Percentiles rank a stretch among this genome's conserved stretches.
Conservation (phyloP, 2,329 filamentous ascomycete genomes). For the Aureobasidium zeae region DNA sequence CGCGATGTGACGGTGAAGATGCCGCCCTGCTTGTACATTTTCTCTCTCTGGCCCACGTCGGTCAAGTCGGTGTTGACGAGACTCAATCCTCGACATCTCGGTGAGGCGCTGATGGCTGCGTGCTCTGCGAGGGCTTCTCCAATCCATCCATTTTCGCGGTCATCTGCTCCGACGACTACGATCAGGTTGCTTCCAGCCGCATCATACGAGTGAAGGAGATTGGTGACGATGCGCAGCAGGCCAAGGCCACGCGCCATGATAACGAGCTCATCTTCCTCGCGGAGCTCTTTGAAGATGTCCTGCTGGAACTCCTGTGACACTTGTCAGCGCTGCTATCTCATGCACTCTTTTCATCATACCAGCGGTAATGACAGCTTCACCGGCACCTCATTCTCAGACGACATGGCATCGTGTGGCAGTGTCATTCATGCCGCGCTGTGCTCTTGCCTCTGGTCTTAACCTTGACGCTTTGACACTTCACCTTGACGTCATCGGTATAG, state of each 20-base stretch:
- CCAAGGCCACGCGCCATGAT: slow-evolving; percentile 86
- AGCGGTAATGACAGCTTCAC: slow-evolving; percentile 75
- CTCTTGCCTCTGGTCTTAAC: neutral
- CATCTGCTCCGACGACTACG: slow-evolving; percentile 78
- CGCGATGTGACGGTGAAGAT: slow-evolving; percentile 94
- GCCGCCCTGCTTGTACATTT: slow-evolving; percentile 80
- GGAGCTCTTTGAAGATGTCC: slow-evolving; percentile 83
- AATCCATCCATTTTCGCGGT: slow-evolving; percentile 93
- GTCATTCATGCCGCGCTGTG: neutral
- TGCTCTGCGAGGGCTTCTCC: slow-evolving; percentile 94
- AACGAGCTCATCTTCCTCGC: slow-evolving; percentile 85
- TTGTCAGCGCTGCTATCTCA: neutral
- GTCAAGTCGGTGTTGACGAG: slow-evolving; percentile 93
- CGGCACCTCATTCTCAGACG: slow-evolving; percentile 32
- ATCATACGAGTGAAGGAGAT: slow-evolving; percentile 93
- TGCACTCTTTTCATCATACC: slow-evolving; percentile 30
- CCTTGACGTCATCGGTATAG: neutral
- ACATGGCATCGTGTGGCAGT: slow-evolving; percentile 11
- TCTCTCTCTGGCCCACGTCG: slow-evolving; percentile 76
- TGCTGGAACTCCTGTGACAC: slow-evolving; percentile 71
- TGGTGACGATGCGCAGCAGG: slow-evolving; percentile 85
- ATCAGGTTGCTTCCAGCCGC: slow-evolving; percentile 90
- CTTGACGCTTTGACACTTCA: neutral
- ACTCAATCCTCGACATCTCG: slow-evolving; percentile 73
- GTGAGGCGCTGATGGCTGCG: slow-evolving; percentile 76